Evolutionary conservation across 2,329 filamentous ascomycete genomes (phyloP).

Genomic region (Teratosphaeria epicoccoides): DNA sequence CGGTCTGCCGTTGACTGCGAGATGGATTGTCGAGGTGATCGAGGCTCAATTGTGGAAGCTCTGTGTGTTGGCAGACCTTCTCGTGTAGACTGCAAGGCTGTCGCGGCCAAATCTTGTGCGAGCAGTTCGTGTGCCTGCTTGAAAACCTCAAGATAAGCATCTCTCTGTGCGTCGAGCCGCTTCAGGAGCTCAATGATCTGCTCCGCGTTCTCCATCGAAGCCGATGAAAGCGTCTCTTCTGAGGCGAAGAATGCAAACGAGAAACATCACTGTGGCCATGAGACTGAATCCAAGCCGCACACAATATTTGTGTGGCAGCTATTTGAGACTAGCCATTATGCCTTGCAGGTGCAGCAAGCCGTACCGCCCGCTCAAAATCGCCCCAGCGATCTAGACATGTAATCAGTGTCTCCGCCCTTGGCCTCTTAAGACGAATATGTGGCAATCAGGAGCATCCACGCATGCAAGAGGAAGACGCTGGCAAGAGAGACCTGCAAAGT

Average conservation of each 20-base stretch:
- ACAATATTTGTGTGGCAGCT: too few species aligned
- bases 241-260: neutral
- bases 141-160: slow-evolving; percentile 14
- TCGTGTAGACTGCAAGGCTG: neutral
- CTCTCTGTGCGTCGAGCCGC: slow-evolving; percentile 12
- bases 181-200: slow-evolving; percentile 7
- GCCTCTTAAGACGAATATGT: too few species aligned
- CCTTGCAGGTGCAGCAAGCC: too few species aligned
- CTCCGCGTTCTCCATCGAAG: neutral
- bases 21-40: slow-evolving; percentile 5
- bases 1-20: neutral
- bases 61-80: neutral
- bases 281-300: neutral
- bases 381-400: too few species aligned
- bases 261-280: neutral
- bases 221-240: neutral
- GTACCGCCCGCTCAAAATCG: too few species aligned
- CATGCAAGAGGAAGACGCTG: too few species aligned
- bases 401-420: too few species aligned
- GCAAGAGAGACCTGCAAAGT: too few species aligned
- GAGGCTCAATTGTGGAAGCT: slow-evolving; percentile 3
- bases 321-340: too few species aligned
- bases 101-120: slow-evolving; percentile 6
- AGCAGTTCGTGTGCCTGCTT: slow-evolving; percentile 12
- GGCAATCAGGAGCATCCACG: too few species aligned